Conservation (phyloP, 768 basidiomycete species). For the Calocera cornea region DNA sequence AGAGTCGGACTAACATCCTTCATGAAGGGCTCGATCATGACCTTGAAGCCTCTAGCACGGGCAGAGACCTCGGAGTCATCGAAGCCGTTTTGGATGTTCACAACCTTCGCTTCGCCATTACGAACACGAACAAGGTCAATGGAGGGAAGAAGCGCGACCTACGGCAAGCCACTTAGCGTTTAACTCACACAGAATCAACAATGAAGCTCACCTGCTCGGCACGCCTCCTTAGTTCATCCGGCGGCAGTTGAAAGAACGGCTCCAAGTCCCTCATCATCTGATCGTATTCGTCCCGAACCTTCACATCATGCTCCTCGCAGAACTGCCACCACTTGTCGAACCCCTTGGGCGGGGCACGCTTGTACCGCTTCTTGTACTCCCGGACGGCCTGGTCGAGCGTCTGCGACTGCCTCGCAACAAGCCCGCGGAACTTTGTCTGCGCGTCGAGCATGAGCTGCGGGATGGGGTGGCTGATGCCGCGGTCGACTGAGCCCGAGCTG, state of each 20-base stretch:
- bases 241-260: slow-evolving; percentile 69
- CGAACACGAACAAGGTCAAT: slow-evolving; percentile 76
- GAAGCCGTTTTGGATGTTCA: slow-evolving; percentile 43
- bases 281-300: slow-evolving; percentile 81
- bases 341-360: slow-evolving; percentile 68
- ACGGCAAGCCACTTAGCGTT: neutral
- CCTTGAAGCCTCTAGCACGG: slow-evolving; percentile 60
- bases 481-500: neutral
- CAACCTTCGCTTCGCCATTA: slow-evolving; percentile 44
- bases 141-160: slow-evolving; percentile 68
- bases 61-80: slow-evolving; percentile 58
- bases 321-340: slow-evolving; percentile 88
- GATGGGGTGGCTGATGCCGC: slow-evolving; percentile 52
- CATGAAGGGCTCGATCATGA: slow-evolving; percentile 61
- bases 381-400: slow-evolving; percentile 62
- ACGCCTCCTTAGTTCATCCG: slow-evolving; percentile 56
- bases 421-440: slow-evolving; percentile 50
- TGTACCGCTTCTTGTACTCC: slow-evolving; percentile 71
- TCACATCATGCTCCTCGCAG: slow-evolving; percentile 53
- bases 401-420: slow-evolving; percentile 62
- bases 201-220: slow-evolving; percentile 37
- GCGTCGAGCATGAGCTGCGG: slow-evolving; percentile 72
- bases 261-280: slow-evolving; percentile 59
- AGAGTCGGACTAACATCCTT: slow-evolving; percentile 35
- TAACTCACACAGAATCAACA: neutral